Evolutionary conservation across 78 protist genomes (phyloP), one percentile per base, ranked within the genome.

Genomic region (Goniomonas avonlea): DNA sequence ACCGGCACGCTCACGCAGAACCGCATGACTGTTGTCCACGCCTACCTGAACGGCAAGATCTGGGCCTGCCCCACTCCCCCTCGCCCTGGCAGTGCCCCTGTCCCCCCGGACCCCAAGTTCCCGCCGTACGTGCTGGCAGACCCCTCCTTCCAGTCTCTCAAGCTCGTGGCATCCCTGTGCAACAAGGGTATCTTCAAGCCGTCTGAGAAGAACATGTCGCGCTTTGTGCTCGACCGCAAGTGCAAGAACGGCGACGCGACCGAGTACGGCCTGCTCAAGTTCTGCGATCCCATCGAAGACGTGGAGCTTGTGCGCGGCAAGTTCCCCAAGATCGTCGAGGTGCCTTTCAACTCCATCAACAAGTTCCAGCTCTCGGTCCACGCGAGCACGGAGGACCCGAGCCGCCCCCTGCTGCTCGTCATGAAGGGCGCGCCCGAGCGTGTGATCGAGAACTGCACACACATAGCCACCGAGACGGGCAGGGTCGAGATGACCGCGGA

Each of bases 1-100:
- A 96, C 99, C 0, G 98, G 98, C 43, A 96, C 99, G 17, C 78
- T 96, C n/a, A 96, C 99, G 56, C 77, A 80, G 61, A 91, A 91
- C 85, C 69, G 86, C 82, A 94, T 96, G 99, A 20, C 77, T 1
- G 90, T 68, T n/a, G n/a, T n/a, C n/a, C n/a, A n/a, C n/a, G n/a
- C n/a, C n/a, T n/a, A n/a, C n/a, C n/a, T n/a, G n/a, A 38, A 61
- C 53, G 56, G 39, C 63, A 4, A 59, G 38, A 4, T 79, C 39
- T 8, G n/a, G n/a, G n/a, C n/a, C n/a, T 39, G 38, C 35, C 32
- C 13, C 31, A 13, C 40, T 48, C 56, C 20, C 2, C 70, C 37
- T 69, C 31, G n/a, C n/a, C n/a, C n/a, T n/a, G n/a, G n/a, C n/a
- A n/a, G n/a, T n/a, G n/a, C n/a, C n/a, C n/a, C n/a, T n/a, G n/a